phyloP scores from a whole-genome alignment of 1,284 basidiomycete genomes.

The Entoloma clypeatum region DNA sequence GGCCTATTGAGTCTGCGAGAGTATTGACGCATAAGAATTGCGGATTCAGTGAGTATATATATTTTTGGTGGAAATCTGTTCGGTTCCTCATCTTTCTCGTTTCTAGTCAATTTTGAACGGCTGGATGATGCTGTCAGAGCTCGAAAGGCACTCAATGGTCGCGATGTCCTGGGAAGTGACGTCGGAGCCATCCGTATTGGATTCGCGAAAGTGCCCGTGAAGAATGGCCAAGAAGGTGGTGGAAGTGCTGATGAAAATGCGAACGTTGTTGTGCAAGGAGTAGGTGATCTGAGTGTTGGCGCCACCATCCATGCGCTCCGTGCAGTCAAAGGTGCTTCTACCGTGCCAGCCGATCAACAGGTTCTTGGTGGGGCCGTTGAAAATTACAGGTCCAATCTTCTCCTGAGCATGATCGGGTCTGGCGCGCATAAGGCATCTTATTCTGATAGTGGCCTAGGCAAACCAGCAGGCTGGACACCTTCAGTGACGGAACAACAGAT shows the following conservation, averaged over 20 bases:
- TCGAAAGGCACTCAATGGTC: constrained; percentile 90
- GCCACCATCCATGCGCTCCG: constrained; percentile 83
- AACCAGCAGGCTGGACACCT: constrained; percentile 60
- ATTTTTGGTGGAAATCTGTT: constrained; percentile 10
- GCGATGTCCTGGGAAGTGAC: constrained; percentile 92
- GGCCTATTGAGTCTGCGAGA: constrained; percentile 93
- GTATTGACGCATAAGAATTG: constrained; percentile 97
- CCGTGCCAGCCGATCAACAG: constrained; percentile 88
- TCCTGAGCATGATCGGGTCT: constrained; percentile 85
- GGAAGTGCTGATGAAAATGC: constrained; percentile 57
- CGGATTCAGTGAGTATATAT: constrained; percentile 71
- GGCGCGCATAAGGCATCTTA: constrained; percentile 69
- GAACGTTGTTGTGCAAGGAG: constrained; percentile 67
- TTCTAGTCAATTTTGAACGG: constrained; percentile 90
- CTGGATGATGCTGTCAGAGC: constrained; percentile 95
- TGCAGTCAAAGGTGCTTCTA: constrained; percentile 81
- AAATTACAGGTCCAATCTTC: constrained; percentile 89
- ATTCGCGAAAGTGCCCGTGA: constrained; percentile 93
- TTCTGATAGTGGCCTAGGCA: constrained; percentile 49
- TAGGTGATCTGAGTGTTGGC: constrained; percentile 78
- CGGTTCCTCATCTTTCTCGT: constrained; percentile 12
- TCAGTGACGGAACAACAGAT: constrained; percentile 89
- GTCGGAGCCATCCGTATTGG: constrained; percentile 96
- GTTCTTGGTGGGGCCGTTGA: constrained; percentile 86
- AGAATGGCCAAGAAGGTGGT: constrained; percentile 69